These are phyloP conservation scores for Blastobotrys illinoisensis DNA, from an alignment of 1,139 yeast species.

Conservation along the genomic window DNA sequence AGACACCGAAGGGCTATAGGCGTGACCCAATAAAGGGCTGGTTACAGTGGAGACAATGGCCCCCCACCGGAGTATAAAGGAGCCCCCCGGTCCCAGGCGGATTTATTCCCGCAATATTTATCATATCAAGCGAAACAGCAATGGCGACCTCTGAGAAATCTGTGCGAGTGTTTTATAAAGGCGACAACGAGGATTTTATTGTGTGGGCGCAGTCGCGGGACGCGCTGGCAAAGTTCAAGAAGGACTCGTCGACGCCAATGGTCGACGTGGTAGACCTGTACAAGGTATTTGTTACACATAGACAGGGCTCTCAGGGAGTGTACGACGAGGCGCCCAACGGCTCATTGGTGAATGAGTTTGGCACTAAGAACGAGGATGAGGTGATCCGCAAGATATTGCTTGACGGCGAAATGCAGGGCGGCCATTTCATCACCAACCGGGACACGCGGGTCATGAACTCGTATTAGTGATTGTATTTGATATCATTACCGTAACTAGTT, in stretches of 20 bases:
- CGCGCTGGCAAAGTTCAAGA: constrained; percentile 44
- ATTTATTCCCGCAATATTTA: neutral
- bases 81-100: neutral
- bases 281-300: constrained; percentile 51
- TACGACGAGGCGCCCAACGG: constrained; percentile 67
- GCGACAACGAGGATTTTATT: constrained; percentile 53
- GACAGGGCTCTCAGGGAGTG: constrained; percentile 68
- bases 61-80: neutral
- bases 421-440: constrained; percentile 6
- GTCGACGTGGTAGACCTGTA: constrained; percentile 60
- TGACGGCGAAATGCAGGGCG: constrained; percentile 48
- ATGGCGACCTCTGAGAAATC: neutral
- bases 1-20: no score
- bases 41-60: neutral
- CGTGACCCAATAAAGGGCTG: neutral
- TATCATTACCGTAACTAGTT: no score
- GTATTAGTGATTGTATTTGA: no score
- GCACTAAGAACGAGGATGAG: constrained; percentile 37
- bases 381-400: constrained; percentile 50
- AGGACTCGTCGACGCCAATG: constrained; percentile 53
- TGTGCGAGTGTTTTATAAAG: constrained; percentile 52
- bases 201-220: constrained; percentile 56
- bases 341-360: constrained; percentile 63
- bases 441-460: constrained; percentile 5
- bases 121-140: neutral